Percentiles rank a stretch among this genome's conserved stretches.
Evolutionary conservation across 106 monocot genomes (phyloP).

Genomic region (Vanilla planifolia): DNA sequence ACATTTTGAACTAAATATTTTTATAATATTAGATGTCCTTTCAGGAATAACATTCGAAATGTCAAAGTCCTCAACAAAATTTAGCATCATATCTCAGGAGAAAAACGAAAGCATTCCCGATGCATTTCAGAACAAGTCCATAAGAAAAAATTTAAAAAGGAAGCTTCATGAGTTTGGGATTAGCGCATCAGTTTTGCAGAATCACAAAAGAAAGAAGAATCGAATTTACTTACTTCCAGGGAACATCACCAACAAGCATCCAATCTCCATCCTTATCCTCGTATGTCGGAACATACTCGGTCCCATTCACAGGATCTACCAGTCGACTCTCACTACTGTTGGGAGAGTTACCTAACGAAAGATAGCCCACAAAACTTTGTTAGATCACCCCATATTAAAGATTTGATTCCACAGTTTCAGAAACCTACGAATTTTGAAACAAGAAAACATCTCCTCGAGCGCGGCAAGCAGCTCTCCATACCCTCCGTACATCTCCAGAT

Average conservation of each 20-base stretch:
- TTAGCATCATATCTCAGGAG: background rate
- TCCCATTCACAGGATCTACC: slow-evolving; percentile 79
- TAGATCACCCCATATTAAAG: too few species aligned
- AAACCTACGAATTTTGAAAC: slow-evolving; percentile 57
- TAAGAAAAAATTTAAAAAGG: background rate
- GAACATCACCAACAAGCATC: slow-evolving; percentile 95
- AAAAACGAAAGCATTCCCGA: background rate
- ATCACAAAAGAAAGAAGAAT: background rate
- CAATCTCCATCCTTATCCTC: slow-evolving; percentile 97
- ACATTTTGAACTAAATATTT: too few species aligned
- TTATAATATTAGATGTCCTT: too few species aligned
- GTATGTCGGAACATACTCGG: slow-evolving; percentile 81
- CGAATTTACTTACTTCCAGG: slow-evolving; percentile 68
- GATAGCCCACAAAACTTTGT: too few species aligned
- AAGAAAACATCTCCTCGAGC: slow-evolving; percentile 92
- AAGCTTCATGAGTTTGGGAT: background rate
- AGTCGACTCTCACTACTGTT: slow-evolving; percentile 57
- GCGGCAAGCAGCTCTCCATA: slow-evolving; percentile 73
- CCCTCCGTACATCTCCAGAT: slow-evolving; percentile 57
- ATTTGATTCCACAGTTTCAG: background rate
- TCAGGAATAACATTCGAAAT: too few species aligned
- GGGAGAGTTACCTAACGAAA: slow-evolving; percentile 36
- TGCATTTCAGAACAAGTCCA: background rate
- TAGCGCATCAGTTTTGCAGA: background rate
- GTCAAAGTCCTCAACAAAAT: too few species aligned